Evolutionary conservation across 108 stramenopile species (phyloP).

Genomic region (Fistulifera pelliculosa): DNA sequence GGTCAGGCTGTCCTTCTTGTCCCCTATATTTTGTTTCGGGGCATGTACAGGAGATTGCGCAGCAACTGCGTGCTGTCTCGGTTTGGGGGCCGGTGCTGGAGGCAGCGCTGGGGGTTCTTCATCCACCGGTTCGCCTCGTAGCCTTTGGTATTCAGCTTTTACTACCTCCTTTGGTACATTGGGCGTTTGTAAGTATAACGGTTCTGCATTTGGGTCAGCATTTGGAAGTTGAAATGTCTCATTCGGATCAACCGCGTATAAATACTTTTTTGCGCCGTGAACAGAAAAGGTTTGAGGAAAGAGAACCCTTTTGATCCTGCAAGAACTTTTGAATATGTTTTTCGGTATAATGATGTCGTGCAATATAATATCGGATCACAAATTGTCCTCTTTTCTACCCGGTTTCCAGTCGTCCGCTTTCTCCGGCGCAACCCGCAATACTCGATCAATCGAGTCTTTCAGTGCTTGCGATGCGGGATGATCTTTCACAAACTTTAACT

Average conservation of each 20-base stretch:
- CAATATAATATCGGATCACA: slow-evolving; percentile 28
- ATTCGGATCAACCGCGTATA: slow-evolving; percentile 18
- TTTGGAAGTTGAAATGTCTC: slow-evolving; percentile 11
- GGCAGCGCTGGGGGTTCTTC: not conserved
- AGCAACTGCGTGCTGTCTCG: not conserved
- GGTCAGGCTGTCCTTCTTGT: slow-evolving; percentile 7
- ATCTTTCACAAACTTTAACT: slow-evolving; percentile 20
- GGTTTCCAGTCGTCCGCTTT: slow-evolving; percentile 35
- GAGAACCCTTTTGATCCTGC: slow-evolving; percentile 24
- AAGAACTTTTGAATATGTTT: slow-evolving; percentile 21
- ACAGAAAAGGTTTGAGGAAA: slow-evolving; percentile 27
- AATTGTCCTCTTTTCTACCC: slow-evolving; percentile 4
- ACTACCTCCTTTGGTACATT: slow-evolving; percentile 40
- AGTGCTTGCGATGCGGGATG: slow-evolving; percentile 26
- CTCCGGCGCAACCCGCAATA: slow-evolving; percentile 20
- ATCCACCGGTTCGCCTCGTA: slow-evolving; percentile 1
- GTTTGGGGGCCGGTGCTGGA: not conserved
- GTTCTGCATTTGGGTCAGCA: slow-evolving; percentile 8
- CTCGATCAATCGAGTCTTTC: slow-evolving; percentile 32
- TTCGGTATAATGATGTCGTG: slow-evolving; percentile 39
- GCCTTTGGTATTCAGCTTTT: slow-evolving; percentile 14
- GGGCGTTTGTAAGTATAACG: slow-evolving; percentile 30
- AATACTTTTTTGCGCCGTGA: slow-evolving; percentile 30
- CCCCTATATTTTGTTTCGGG: not conserved
- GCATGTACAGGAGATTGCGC: not conserved